Evolutionary conservation across 257 asterid genomes (phyloP).

Genomic region (Gentiana straminea): DNA sequence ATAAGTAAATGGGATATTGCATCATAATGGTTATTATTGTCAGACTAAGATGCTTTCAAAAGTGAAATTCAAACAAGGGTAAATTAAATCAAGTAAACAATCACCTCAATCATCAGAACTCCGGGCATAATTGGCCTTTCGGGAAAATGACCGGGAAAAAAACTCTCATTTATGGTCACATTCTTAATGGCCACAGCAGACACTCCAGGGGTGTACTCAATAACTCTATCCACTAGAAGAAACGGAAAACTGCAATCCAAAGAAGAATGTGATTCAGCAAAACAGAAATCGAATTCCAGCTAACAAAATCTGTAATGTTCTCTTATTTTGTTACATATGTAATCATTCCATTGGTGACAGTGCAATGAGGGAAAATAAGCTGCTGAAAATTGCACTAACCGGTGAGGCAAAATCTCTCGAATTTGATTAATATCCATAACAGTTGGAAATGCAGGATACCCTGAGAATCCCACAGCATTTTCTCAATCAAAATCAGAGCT

Average conservation of each 20-base stretch:
- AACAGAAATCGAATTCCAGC: neutral
- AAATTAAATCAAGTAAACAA: neutral
- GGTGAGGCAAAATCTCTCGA: slow-evolving; percentile 69
- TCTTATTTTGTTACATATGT: no score
- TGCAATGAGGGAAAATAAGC: neutral
- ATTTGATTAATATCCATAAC: slow-evolving; percentile 82
- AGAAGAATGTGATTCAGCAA: neutral
- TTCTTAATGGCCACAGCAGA: slow-evolving; percentile 42
- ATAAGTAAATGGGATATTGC: no score
- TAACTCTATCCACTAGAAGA: slow-evolving; percentile 84
- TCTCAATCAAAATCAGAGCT: slow-evolving; percentile 6
- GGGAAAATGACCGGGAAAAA: slow-evolving; percentile 92
- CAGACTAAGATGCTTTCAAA: no score
- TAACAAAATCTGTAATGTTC: neutral
- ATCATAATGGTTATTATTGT: no score
- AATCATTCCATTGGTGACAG: no score
- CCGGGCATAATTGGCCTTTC: slow-evolving; percentile 97
- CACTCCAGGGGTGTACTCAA: slow-evolving; percentile 74
- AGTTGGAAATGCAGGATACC: slow-evolving; percentile 63
- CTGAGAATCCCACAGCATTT: slow-evolving; percentile 17
- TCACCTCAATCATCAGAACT: slow-evolving; percentile 91
- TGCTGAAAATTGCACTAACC: slow-evolving; percentile 27
- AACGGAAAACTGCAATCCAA: slow-evolving; percentile 53
- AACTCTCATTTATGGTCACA: slow-evolving; percentile 69
- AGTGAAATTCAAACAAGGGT: no score